Conservation (phyloP, 192 early-diverging fungal genomes). For the Linnemannia hyalina region DNA sequence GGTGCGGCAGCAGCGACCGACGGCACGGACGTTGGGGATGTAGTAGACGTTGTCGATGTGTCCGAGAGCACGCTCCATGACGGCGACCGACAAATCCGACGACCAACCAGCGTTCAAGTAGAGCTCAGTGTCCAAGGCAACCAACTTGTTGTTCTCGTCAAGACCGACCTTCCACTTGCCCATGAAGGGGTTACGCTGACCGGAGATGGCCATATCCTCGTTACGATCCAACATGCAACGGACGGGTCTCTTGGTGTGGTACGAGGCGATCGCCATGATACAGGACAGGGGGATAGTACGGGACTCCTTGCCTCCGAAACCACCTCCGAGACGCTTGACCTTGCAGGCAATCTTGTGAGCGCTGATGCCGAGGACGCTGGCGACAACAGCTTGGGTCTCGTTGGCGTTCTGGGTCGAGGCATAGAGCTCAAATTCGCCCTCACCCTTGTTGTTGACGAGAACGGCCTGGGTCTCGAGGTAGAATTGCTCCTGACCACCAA, state of each 20-base stretch:
- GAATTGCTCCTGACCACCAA: slow-evolving; percentile 85
- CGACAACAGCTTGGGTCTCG: slow-evolving; percentile 77
- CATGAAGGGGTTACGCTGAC: slow-evolving; percentile 85
- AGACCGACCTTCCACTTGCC: slow-evolving; percentile 84
- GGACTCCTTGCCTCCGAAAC: slow-evolving; percentile 87
- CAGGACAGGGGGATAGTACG: slow-evolving; percentile 75
- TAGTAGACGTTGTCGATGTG: slow-evolving; percentile 87
- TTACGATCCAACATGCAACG: slow-evolving; percentile 85
- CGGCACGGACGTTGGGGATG: slow-evolving; percentile 75
- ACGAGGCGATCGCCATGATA: slow-evolving; percentile 76
- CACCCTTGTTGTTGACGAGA: slow-evolving; percentile 81
- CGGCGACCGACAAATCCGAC: slow-evolving; percentile 72
- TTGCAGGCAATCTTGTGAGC: slow-evolving; percentile 78
- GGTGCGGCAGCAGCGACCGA: slow-evolving; percentile 82
- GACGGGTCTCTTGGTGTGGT: slow-evolving; percentile 75
- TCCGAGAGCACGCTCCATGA: slow-evolving; percentile 80
- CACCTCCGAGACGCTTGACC: slow-evolving; percentile 90
- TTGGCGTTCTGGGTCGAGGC: slow-evolving; percentile 85
- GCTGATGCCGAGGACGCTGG: slow-evolving; percentile 79
- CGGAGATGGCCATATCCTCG: slow-evolving; percentile 84
- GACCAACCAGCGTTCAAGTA: slow-evolving; percentile 78
- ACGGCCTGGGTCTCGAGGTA: slow-evolving; percentile 86
- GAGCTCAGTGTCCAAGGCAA: slow-evolving; percentile 70
- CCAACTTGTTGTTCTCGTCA: slow-evolving; percentile 73
- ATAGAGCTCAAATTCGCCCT: slow-evolving; percentile 85